A percentile compares a stretch with the other conserved stretches of the same genome.
Conservation (phyloP, 495 filamentous ascomycete species). For the Amorphotheca resinae region DNA sequence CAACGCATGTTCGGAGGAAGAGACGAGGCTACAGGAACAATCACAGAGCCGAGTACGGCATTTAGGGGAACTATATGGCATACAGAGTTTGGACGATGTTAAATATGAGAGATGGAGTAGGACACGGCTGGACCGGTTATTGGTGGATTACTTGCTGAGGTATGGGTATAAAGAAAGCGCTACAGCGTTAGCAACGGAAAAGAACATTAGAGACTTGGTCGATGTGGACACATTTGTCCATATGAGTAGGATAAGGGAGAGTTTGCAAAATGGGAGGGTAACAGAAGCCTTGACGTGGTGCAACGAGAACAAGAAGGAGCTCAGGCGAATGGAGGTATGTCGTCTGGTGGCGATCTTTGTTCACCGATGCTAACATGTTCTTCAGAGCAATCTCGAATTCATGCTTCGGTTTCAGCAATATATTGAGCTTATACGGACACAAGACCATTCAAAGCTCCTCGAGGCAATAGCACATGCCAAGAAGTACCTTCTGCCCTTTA, state of each 20-base stretch:
- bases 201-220: conserved; percentile 63
- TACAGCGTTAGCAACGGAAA: conserved; percentile 53
- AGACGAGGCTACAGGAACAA: conserved; percentile 57
- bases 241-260: conserved; percentile 62
- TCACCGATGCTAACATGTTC: conserved; percentile 19
- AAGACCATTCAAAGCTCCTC: conserved; percentile 42
- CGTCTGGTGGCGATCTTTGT: not conserved
- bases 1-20: conserved; percentile 61
- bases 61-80: conserved; percentile 62
- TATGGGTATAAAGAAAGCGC: conserved; percentile 75
- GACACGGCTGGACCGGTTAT: conserved; percentile 62
- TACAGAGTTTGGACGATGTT: conserved; percentile 77
- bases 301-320: conserved; percentile 73
- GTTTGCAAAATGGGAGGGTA: conserved; percentile 56
- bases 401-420: conserved; percentile 92
- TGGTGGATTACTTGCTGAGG: conserved; percentile 83
- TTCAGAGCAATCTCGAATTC: conserved; percentile 77
- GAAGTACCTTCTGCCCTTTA: conserved; percentile 60
- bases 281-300: conserved; percentile 81
- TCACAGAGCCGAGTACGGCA: conserved; percentile 66
- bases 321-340: conserved; percentile 72
- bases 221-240: conserved; percentile 82
- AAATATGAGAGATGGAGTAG: conserved; percentile 89
- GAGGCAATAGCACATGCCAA: conserved; percentile 74
- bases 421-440: conserved; percentile 71